Percentiles rank a stretch among this genome's conserved stretches.
Conservation (phyloP, 148 eudicot species). For the Cornus kousa region DNA sequence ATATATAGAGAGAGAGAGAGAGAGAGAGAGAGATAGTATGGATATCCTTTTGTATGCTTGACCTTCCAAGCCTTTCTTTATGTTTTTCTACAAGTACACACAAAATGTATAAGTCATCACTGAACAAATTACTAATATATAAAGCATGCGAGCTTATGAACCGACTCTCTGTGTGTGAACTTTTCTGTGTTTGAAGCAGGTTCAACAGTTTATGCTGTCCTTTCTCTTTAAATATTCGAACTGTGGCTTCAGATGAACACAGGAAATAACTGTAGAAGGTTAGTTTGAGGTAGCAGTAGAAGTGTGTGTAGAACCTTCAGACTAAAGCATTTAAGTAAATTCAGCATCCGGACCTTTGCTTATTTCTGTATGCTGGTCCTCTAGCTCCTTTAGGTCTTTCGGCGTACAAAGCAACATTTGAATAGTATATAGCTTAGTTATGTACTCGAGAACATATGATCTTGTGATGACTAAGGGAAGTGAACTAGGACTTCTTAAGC, state of each 20-base stretch:
- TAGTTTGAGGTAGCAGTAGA: no score
- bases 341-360: background rate
- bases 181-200: background rate
- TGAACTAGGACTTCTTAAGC: no score
- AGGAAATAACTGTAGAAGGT: background rate
- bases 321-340: no score
- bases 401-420: background rate
- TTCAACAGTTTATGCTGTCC: background rate
- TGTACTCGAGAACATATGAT: no score
- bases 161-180: background rate
- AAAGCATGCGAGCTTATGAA: background rate
- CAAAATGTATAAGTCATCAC: background rate
- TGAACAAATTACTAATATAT: background rate
- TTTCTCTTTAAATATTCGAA: background rate
- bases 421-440: no score
- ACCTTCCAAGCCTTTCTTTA: background rate
- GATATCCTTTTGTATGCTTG: conserved; percentile 9
- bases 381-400: background rate
- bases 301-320: background rate
- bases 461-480: no score
- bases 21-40: conserved; percentile 5
- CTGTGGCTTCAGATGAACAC: background rate
- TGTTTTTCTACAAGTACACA: background rate
- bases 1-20: no score
- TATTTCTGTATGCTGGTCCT: background rate